Evolutionary conservation across 306 rosid genomes (phyloP).

Genomic region (Corylus americana): DNA sequence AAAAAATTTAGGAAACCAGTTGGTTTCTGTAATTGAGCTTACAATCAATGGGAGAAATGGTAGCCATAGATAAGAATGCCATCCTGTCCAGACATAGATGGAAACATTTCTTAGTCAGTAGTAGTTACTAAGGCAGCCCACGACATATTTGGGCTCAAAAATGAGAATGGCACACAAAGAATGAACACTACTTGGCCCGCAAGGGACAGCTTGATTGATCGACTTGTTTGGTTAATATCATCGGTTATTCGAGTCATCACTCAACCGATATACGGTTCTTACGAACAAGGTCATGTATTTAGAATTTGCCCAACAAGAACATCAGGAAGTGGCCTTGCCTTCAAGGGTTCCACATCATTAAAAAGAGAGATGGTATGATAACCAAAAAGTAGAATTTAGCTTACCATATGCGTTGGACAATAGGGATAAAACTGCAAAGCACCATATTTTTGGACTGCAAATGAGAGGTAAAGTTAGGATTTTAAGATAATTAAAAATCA

Average conservation of each 20-base stretch:
- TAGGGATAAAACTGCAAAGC: slow-evolving; percentile 63
- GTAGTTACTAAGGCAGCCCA: neutral
- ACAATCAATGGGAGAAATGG: slow-evolving; percentile 76
- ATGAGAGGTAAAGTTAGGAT: slow-evolving; percentile 15
- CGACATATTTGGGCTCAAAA: neutral
- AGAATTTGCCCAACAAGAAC: too few species aligned
- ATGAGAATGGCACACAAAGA: neutral
- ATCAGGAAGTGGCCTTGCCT: too few species aligned
- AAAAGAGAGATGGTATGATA: too few species aligned
- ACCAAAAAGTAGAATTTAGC: neutral
- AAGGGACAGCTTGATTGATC: too few species aligned
- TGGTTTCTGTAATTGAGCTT: slow-evolving; percentile 33
- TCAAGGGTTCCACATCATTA: too few species aligned
- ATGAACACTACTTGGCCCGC: too few species aligned
- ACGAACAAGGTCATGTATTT: too few species aligned
- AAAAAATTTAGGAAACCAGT: neutral
- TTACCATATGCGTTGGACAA: slow-evolving; percentile 71
- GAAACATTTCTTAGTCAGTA: neutral
- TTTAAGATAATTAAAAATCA: neutral
- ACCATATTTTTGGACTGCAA: slow-evolving; percentile 84
- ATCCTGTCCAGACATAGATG: slow-evolving; percentile 47
- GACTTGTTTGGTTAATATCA: too few species aligned
- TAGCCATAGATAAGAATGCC: slow-evolving; percentile 71
- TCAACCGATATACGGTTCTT: too few species aligned
- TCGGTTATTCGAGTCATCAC: too few species aligned